A percentile compares a stretch with the other conserved stretches of the same genome.
phyloP scores from a whole-genome alignment of 75 land plant genomes.

The Pinus tabuliformis region DNA sequence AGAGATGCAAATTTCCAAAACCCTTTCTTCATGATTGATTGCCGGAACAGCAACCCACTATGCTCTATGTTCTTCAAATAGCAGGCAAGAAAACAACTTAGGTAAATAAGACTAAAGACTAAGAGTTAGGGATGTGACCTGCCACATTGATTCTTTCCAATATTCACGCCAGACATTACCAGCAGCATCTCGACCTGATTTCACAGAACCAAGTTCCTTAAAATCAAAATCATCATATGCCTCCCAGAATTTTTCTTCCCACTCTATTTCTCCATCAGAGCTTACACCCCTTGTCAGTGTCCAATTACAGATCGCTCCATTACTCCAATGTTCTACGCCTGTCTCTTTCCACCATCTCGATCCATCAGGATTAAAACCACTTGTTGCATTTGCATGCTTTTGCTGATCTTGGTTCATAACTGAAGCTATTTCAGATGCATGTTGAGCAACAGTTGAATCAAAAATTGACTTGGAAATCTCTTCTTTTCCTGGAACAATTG shows the following conservation, averaged over 20 bases:
- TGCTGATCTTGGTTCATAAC: slow-evolving; percentile 50
- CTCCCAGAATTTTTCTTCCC: slow-evolving; percentile 99
- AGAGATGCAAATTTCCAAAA: not conserved
- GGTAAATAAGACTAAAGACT: not conserved
- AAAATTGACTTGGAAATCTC: slow-evolving; percentile 5
- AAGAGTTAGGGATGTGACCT: slow-evolving; percentile 41
- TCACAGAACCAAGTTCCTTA: slow-evolving; percentile 97
- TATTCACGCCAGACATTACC: slow-evolving; percentile 98
- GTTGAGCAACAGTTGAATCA: slow-evolving; percentile 26
- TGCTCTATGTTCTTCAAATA: not conserved
- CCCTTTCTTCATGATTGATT: not conserved
- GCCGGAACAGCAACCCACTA: not conserved
- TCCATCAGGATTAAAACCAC: slow-evolving; percentile 81
- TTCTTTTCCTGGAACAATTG: slow-evolving; percentile 22
- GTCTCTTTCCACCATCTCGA: slow-evolving; percentile 97
- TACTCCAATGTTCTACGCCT: slow-evolving; percentile 67
- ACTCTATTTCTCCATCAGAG: slow-evolving; percentile 69
- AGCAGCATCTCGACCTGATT: slow-evolving; percentile 90
- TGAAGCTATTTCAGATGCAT: slow-evolving; percentile 63
- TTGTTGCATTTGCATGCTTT: slow-evolving; percentile 4
- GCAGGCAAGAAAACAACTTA: not conserved
- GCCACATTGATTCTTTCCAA: slow-evolving; percentile 97
- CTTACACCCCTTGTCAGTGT: slow-evolving; percentile 83
- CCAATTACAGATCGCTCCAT: slow-evolving; percentile 90
- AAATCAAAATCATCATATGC: slow-evolving; percentile 84